Conservation (phyloP, 129 eudicot genomes). For the Tagetes erecta region DNA sequence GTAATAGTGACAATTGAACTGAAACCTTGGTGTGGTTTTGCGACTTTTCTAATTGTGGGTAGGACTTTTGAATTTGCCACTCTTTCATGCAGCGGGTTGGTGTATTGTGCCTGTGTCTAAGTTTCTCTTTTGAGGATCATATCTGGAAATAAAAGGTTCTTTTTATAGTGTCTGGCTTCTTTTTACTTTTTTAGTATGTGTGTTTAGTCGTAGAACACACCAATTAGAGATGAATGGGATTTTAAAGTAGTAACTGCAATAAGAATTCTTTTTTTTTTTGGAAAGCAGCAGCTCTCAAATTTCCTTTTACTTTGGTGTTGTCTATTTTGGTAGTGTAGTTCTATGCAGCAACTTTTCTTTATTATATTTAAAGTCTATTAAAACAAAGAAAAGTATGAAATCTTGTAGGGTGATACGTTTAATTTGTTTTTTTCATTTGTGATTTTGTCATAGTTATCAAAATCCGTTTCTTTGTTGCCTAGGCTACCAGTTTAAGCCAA, state of each 20-base stretch:
- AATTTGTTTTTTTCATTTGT: background rate
- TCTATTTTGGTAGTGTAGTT: background rate
- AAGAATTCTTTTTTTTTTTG: background rate
- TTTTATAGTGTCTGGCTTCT: background rate
- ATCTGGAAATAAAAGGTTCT: background rate
- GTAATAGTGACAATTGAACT: background rate
- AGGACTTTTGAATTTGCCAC: background rate
- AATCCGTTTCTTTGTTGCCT: too few relatives aligned
- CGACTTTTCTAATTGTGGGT: background rate
- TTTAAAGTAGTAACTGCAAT: background rate
- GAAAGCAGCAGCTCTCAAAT: background rate
- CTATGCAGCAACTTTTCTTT: background rate
- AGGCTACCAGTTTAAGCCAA: too few relatives aligned
- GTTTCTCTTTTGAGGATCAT: background rate
- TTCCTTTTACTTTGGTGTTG: background rate
- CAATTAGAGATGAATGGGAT: background rate
- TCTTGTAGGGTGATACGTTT: background rate
- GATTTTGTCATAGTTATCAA: background rate
- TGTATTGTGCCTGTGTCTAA: background rate
- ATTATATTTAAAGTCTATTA: background rate
- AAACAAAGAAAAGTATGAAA: background rate
- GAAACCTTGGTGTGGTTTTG: background rate
- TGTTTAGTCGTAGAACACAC: background rate
- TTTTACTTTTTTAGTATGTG: background rate
- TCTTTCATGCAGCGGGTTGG: background rate